Conservation (phyloP, 1,284 basidiomycete species). For the Cryptococcus amylolentus region DNA sequence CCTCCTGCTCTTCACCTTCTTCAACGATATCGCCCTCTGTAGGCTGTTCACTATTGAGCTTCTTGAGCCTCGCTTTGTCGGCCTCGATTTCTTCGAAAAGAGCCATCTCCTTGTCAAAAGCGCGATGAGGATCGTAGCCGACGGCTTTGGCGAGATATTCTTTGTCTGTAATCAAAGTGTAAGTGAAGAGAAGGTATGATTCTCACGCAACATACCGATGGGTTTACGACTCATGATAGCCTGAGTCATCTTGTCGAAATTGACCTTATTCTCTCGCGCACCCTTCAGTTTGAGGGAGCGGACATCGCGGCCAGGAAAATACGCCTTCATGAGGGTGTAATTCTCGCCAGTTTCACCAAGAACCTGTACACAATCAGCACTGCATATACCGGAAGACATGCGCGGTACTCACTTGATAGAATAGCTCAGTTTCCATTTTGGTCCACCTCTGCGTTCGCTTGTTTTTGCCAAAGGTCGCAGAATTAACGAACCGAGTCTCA, state of each 20-base stretch:
- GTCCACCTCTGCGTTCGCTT: conserved; percentile 29
- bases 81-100: conserved; percentile 30
- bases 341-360: conserved; percentile 43
- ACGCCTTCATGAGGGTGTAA: conserved; percentile 41
- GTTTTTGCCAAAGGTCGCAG: conserved; percentile 25
- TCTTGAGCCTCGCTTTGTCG: conserved; percentile 22
- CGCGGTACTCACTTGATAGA: conserved; percentile 28
- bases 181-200: neutral
- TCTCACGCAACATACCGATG: conserved; percentile 22
- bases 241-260: conserved; percentile 36
- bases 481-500: conserved; percentile 37
- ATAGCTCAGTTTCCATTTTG: conserved; percentile 31
- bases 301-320: conserved; percentile 37
- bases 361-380: conserved; percentile 16
- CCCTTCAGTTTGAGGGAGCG: conserved; percentile 40
- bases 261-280: conserved; percentile 29
- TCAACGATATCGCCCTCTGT: neutral
- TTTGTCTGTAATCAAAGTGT: conserved; percentile 21
- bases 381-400: neutral
- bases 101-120: conserved; percentile 28
- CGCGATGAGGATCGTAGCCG: conserved; percentile 25
- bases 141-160: conserved; percentile 33
- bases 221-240: conserved; percentile 35
- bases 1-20: conserved; percentile 14
- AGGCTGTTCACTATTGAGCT: conserved; percentile 5